Percentiles rank a stretch among this genome's conserved stretches.
These are phyloP conservation scores for Westerdykella aurantiaca DNA, from an alignment of 2,329 filamentous ascomycete genomes.

Conservation along the genomic window DNA sequence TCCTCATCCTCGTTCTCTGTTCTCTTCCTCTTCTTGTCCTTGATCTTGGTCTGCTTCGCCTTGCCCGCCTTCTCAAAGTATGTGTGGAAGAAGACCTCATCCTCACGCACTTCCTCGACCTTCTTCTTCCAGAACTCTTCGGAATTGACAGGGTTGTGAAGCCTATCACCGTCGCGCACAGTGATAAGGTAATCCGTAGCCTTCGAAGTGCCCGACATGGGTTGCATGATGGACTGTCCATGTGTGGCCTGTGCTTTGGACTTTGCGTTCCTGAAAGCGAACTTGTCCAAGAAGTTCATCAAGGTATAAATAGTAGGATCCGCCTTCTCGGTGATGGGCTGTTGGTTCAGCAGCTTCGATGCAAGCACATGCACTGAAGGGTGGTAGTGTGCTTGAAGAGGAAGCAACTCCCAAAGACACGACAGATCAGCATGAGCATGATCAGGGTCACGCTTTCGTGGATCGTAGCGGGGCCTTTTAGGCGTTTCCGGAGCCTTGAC, in stretches of 20 bases:
- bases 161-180: conserved; percentile 53
- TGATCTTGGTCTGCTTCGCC: conserved; percentile 51
- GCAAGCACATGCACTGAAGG: conserved; percentile 87
- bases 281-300: conserved; percentile 94
- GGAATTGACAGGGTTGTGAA: conserved; percentile 68
- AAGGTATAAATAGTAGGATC: conserved; percentile 86
- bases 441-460: conserved; percentile 84
- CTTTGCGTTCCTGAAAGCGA: conserved; percentile 95
- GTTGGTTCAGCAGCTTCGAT: conserved; percentile 60
- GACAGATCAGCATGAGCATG: conserved; percentile 87
- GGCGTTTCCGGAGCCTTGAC: conserved; percentile 16
- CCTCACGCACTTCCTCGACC: conserved; percentile 75
- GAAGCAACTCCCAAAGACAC: conserved; percentile 88
- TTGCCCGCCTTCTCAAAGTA: conserved; percentile 73
- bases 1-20: conserved; percentile 38
- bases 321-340: conserved; percentile 75
- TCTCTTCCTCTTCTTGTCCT: conserved; percentile 47
- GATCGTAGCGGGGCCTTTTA: conserved; percentile 58
- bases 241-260: conserved; percentile 54
- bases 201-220: conserved; percentile 61
- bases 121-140: conserved; percentile 90
- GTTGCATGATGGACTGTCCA: conserved; percentile 94
- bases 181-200: conserved; percentile 57
- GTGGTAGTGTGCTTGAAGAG: conserved; percentile 78
- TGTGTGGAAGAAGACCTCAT: conserved; percentile 97